Base-by-base conservation (phyloP, 2,329 filamentous ascomycete genomes). In the Fusarium sp. region DNA sequence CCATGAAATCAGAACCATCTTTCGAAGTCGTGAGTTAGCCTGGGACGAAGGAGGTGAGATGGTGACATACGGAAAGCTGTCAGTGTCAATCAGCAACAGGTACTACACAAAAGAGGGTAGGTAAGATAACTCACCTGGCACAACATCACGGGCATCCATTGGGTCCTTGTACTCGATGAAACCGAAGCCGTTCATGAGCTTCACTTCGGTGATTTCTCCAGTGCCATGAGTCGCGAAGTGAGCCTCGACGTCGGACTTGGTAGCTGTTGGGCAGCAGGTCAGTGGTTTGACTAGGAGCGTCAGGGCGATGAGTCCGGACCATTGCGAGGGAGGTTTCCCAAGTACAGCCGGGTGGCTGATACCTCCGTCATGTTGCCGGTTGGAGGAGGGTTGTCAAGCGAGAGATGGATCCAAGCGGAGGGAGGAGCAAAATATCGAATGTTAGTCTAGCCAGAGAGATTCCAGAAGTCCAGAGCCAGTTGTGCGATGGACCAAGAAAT, bases 121-220 rank as follows among this genome's bases (percentile, higher is more conserved):
- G 6, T 16, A 34, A 13, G 28, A 53, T 37, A 53, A 78, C 91
- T 84, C 88, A 97, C 96, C 95, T 82, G 96, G 96, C 77, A 99
- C 96, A 71, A 99, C 94, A 83, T 99, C 96, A 79, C 95, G 92
- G 74, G 96, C 96, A 84, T 99, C 96, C 92, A 97, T 93, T 62
- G 94, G 90, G 84, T 98, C 96, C 82, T 97, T 97, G 83, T 98
- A 99, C 82, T 99, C 96, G 80, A 99, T 97, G 85, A 99, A 99
- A 80, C 96, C 96, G 79, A 99, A 99, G 77, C 96, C 96, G 80
- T 97, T 98, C 96, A 99, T 99, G 70, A 99, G 89, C 86, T 99
- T 99, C 84, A 99, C 95, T 85, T 99, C 96, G 74, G 92, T 96
- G 80, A 99, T 98, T 81, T 97, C 94, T 81, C 96, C 96, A 75